Evolutionary conservation across 2,329 filamentous ascomycete species (phyloP).

Genomic region (Monilinia laxa): DNA sequence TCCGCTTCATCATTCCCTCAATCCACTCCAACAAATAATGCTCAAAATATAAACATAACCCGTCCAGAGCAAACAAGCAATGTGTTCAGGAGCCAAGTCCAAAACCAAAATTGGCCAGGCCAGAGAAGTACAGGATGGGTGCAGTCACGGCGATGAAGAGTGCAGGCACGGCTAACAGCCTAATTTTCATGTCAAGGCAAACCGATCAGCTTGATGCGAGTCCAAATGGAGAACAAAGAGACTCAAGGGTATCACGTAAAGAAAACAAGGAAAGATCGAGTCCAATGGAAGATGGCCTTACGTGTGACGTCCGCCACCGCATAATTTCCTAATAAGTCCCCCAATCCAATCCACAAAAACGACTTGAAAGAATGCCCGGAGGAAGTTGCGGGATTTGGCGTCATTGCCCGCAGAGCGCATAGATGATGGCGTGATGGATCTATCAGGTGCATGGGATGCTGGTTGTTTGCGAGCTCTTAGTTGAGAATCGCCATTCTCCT

Average conservation of each 20-base stretch:
- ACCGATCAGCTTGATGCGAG: conserved; percentile 21
- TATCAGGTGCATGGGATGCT: conserved; percentile 27
- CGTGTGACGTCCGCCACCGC: conserved; percentile 36
- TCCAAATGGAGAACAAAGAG: conserved; percentile 6
- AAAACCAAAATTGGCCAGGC: conserved; percentile 18
- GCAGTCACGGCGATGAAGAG: conserved; percentile 32
- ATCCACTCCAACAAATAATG: not conserved
- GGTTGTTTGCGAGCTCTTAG: conserved; percentile 32
- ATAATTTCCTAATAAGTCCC: conserved; percentile 36
- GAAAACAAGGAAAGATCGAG: conserved; percentile 15
- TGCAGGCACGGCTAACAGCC: conserved; percentile 34
- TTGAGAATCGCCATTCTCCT: conserved; percentile 27
- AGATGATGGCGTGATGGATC: conserved; percentile 37
- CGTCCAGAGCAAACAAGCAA: conserved; percentile 51
- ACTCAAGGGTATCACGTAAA: conserved; percentile 18
- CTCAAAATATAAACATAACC: conserved; percentile 56
- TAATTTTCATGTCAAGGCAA: conserved; percentile 26
- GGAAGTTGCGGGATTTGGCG: conserved; percentile 33
- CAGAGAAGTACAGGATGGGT: conserved; percentile 34
- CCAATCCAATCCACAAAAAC: conserved; percentile 43
- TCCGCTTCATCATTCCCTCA: not conserved
- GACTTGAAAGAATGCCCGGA: conserved; percentile 40
- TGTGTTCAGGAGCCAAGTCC: conserved; percentile 40
- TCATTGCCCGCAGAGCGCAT: conserved; percentile 34
- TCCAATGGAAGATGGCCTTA: conserved; percentile 32